phyloP scores from a whole-genome alignment of 306 rosid genomes.

The Prinsepia uniflora region DNA sequence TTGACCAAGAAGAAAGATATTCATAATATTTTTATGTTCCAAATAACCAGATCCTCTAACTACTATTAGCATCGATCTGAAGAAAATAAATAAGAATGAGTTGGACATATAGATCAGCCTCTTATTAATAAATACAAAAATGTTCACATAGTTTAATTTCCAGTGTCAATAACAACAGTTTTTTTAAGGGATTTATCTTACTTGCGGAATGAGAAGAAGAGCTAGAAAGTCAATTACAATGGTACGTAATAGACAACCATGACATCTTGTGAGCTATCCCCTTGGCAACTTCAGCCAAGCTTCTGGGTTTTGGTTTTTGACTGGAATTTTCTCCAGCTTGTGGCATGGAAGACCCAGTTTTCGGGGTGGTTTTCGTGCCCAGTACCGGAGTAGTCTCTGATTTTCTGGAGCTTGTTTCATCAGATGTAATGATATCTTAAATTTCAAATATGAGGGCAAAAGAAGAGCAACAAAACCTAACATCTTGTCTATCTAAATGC shows the following conservation, averaged over 20 bases:
- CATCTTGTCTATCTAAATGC: not conserved
- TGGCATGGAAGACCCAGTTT: too few species aligned
- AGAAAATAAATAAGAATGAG: not conserved
- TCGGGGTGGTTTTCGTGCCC: not conserved
- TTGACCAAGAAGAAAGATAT: conserved; percentile 24
- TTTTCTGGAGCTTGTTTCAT: too few species aligned
- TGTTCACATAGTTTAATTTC: too few species aligned
- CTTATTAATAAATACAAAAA: too few species aligned
- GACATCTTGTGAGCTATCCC: not conserved
- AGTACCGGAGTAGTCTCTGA: not conserved
- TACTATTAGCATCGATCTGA: conserved; percentile 23
- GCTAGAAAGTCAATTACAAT: not conserved
- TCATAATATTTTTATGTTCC: conserved; percentile 18
- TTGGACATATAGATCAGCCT: not conserved
- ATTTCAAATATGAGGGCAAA: conserved; percentile 6
- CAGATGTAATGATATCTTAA: not conserved
- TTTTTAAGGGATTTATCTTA: not conserved
- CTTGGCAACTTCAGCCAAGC: too few species aligned
- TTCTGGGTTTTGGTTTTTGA: too few species aligned
- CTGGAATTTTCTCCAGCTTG: too few species aligned
- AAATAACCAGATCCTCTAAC: conserved; percentile 22
- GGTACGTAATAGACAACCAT: too few species aligned
- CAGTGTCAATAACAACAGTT: too few species aligned
- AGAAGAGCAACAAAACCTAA: conserved; percentile 15
- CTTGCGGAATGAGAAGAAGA: conserved; percentile 20